Evolutionary conservation across 805 yeast species (phyloP).

Genomic region (Suhomyces pyralidae): DNA sequence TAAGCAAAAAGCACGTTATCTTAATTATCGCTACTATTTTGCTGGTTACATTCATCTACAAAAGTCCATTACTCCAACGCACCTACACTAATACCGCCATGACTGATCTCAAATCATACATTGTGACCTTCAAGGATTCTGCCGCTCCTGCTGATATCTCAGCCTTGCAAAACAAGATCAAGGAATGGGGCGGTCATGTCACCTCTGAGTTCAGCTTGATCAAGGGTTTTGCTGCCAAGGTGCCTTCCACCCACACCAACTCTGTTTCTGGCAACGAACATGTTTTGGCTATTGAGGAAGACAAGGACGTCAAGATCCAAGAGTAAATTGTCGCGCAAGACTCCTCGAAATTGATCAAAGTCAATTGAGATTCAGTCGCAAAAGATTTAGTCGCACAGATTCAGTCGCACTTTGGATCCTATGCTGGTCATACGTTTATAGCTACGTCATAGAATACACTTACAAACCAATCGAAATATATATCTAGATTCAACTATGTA

Average conservation of each 20-base stretch:
- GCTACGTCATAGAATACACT: not conserved
- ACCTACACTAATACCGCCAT: conserved; percentile 11
- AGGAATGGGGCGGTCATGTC: conserved; percentile 57
- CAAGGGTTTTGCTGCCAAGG: conserved; percentile 62
- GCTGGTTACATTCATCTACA: conserved; percentile 1
- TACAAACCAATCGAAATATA: too few relatives aligned
- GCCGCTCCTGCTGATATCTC: conserved; percentile 39
- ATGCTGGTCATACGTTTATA: not conserved
- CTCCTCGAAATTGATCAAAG: too few relatives aligned
- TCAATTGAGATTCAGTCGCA: not conserved
- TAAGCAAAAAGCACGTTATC: conserved; percentile 3
- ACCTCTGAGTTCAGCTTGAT: conserved; percentile 60
- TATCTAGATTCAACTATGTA: too few relatives aligned
- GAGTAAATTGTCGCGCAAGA: too few relatives aligned
- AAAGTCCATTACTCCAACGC: not conserved
- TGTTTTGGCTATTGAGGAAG: conserved; percentile 64
- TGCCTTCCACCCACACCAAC: conserved; percentile 52
- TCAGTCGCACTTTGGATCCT: not conserved
- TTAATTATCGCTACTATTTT: conserved; percentile 6
- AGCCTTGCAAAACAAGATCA: conserved; percentile 46
- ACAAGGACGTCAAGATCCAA: conserved; percentile 56
- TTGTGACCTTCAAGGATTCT: conserved; percentile 47
- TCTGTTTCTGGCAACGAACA: conserved; percentile 48
- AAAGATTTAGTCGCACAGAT: too few relatives aligned
- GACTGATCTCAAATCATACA: conserved; percentile 33